A percentile compares a stretch with the other conserved stretches of the same genome.
These are phyloP conservation scores for Stagonosporopsis chrysanthemi DNA, from an alignment of 2,329 filamentous ascomycete species.

Conservation along the genomic window DNA sequence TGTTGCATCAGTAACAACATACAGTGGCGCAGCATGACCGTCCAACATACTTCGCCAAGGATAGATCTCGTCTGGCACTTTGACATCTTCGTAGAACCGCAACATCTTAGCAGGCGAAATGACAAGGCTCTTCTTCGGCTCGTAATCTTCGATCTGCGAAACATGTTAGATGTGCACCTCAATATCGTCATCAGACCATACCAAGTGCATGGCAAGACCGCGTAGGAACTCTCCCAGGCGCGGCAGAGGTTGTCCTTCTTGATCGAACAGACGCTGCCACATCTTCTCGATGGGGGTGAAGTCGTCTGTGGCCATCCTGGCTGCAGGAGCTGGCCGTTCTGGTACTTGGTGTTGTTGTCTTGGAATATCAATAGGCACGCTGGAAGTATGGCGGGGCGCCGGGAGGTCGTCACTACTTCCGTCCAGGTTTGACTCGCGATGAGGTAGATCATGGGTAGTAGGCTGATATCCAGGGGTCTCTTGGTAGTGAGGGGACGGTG, in stretches of 20 bases:
- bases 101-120: slow-evolving; percentile 79
- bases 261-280: slow-evolving; percentile 79
- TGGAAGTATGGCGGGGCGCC: slow-evolving; percentile 37
- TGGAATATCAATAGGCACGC: slow-evolving; percentile 35
- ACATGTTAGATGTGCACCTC: neutral
- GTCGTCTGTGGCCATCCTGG: slow-evolving; percentile 46
- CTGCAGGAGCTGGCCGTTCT: slow-evolving; percentile 36
- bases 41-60: slow-evolving; percentile 72
- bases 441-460: slow-evolving; percentile 47
- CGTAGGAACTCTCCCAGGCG: slow-evolving; percentile 75
- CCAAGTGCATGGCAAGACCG: slow-evolving; percentile 77
- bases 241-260: slow-evolving; percentile 69
- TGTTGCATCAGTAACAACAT: slow-evolving; percentile 1
- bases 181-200: slow-evolving; percentile 49
- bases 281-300: slow-evolving; percentile 66
- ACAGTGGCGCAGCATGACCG: rapidly evolving
- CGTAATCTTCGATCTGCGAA: slow-evolving; percentile 70
- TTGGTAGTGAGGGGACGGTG: slow-evolving; percentile 59
- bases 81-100: slow-evolving; percentile 74
- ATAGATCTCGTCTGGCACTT: slow-evolving; percentile 70
- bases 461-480: slow-evolving; percentile 43
- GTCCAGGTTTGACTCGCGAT: slow-evolving; percentile 42
- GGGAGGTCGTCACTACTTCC: slow-evolving; percentile 39
- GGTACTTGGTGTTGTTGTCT: slow-evolving; percentile 29
- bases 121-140: slow-evolving; percentile 72